phyloP scores from a whole-genome alignment of 2,329 filamentous ascomycete species.

The Diaporthe eres region DNA sequence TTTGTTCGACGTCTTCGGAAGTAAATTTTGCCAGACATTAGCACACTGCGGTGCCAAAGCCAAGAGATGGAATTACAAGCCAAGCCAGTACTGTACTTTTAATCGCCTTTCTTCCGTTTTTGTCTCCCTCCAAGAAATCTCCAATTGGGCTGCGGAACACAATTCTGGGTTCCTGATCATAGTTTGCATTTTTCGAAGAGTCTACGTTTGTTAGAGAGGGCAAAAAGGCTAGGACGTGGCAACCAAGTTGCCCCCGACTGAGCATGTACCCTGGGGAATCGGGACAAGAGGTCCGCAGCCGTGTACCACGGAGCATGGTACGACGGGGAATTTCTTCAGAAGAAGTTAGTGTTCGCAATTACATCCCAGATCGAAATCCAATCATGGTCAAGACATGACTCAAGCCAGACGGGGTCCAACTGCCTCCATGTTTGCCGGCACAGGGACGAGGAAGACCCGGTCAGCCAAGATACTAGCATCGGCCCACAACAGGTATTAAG shows the following conservation, averaged over 20 bases:
- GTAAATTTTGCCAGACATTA: slow-evolving; percentile 11
- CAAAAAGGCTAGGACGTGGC: background rate
- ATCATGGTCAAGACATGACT: slow-evolving; percentile 13
- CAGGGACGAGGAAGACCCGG: background rate
- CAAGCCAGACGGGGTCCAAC: background rate
- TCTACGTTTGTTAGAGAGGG: background rate
- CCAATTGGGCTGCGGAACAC: background rate
- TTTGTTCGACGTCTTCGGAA: slow-evolving; percentile 1
- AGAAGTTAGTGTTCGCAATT: background rate
- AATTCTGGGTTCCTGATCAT: background rate
- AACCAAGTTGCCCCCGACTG: background rate
- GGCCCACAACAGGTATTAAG: background rate
- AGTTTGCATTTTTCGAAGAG: background rate
- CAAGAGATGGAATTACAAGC: background rate
- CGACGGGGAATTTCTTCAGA: background rate
- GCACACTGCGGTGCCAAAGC: background rate
- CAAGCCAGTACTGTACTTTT: background rate
- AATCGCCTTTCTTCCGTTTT: background rate
- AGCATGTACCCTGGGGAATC: background rate
- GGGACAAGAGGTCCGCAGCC: background rate
- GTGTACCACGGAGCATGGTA: background rate
- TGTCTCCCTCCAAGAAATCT: no score
- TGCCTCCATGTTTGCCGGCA: background rate
- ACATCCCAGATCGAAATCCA: background rate
- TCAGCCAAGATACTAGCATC: slow-evolving; percentile 27